Evolutionary conservation across 2,329 filamentous ascomycete genomes (phyloP), one percentile per base, ranked within the genome.

Genomic region (Calonectria ilicicola): DNA sequence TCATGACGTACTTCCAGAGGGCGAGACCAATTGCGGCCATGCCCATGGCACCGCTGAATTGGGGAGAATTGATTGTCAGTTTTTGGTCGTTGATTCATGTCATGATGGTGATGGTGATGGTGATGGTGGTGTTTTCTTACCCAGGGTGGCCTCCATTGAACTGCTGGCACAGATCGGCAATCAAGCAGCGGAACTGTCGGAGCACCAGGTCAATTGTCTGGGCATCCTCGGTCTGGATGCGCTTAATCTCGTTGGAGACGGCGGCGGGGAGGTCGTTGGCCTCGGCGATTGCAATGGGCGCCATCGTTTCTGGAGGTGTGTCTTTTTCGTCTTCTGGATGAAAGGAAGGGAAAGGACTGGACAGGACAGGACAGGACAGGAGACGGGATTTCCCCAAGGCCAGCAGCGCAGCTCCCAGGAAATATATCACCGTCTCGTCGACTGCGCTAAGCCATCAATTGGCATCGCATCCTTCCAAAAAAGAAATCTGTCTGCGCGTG

Each of bases 91-190:
- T 17, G 3, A n/a, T 12, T 44, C 21, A 26, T 21, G 47, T 65
- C 44, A 67, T 38, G 27, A 46, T 2, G 8, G n/a, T 49, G 12
- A 2, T 51, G 42, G 47, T 12, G 1, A 32, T 2, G 8, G n/a
- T 49, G 12, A 2, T 51, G 42, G 47, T 12, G 1, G 32, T n/a
- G n/a, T 10, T 1, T 32, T 71, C 86, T 76, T 84, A 92, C 89
- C 92, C 92, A 21, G 92, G 92, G 79, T 94, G 92, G 0, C 92
- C 92, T 42, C 91, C 91, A 74, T 90, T 90, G 82, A 93, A 94
- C 75, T 94, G 92, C 80, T 94, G 88, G 77, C 91, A 93, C 3
- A 94, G 83, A 79, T 94, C 92, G 53, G 92, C 91, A 71, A 94
- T 91, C 35, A 94, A 83, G 63, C 89, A 84, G 67, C 92, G 86